Percentiles rank a stretch among this genome's conserved stretches.
These are phyloP conservation scores for Silene conica DNA, from an alignment of 148 eudicot genomes.

Conservation along the genomic window DNA sequence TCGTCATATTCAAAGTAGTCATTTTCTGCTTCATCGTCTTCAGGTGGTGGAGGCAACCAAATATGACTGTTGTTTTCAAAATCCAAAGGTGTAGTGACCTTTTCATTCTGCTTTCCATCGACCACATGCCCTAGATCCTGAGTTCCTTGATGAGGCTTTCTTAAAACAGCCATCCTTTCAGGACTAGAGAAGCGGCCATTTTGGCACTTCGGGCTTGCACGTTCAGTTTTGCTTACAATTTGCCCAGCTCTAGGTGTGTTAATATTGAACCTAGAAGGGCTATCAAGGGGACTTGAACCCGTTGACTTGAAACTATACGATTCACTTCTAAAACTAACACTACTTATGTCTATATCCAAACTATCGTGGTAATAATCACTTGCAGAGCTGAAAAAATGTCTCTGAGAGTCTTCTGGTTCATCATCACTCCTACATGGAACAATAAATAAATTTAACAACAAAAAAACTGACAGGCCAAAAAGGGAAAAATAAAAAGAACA, in stretches of 20 bases:
- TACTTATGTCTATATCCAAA: conserved; percentile 71
- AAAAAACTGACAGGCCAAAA: background rate
- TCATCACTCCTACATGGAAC: conserved; percentile 66
- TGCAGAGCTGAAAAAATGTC: conserved; percentile 50
- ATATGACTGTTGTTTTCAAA: conserved; percentile 66
- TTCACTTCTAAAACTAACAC: conserved; percentile 69
- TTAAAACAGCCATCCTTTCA: conserved; percentile 43
- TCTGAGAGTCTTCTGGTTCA: conserved; percentile 58
- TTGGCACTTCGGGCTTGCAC: conserved; percentile 40
- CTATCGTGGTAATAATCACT: conserved; percentile 50
- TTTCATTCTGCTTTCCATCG: conserved; percentile 33
- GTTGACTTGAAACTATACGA: conserved; percentile 54
- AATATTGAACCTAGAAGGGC: conserved; percentile 85
- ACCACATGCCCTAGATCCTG: conserved; percentile 32
- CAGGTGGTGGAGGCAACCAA: conserved; percentile 92
- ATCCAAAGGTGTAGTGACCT: conserved; percentile 51
- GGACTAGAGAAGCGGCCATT: conserved; percentile 38
- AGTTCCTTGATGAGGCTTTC: conserved; percentile 40
- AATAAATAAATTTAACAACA: background rate
- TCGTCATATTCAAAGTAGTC: conserved; percentile 67
- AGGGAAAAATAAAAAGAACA: background rate
- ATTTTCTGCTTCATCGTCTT: conserved; percentile 56
- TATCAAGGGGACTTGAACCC: conserved; percentile 80
- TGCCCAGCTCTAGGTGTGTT: conserved; percentile 55
- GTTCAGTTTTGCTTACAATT: conserved; percentile 55